phyloP scores from a whole-genome alignment of 139 green algal species.

The Closterium sp. region DNA sequence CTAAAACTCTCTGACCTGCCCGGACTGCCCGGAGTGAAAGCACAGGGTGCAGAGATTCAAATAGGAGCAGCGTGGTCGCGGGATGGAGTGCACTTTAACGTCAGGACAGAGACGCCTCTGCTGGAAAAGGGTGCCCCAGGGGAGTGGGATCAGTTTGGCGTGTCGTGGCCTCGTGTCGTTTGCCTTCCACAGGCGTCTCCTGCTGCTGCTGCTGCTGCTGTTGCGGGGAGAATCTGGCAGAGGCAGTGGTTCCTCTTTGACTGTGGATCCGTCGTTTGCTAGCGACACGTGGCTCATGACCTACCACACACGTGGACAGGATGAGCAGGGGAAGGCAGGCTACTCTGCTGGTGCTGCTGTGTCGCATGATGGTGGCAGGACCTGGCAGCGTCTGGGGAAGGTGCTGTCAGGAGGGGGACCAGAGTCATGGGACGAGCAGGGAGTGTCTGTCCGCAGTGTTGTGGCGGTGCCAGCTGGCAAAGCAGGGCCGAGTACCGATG shows the following conservation, averaged over 20 bases:
- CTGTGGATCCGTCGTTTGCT: background rate
- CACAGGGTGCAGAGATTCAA: background rate
- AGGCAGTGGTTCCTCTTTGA: background rate
- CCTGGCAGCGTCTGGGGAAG: conserved; percentile 22
- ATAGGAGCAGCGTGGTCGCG: background rate
- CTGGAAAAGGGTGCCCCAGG: background rate
- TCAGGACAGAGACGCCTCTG: background rate
- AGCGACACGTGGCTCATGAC: conserved; percentile 20
- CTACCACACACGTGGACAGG: conserved; percentile 20
- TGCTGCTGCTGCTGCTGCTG: background rate
- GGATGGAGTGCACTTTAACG: background rate
- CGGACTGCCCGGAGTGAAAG: background rate
- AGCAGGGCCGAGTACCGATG: too few relatives aligned
- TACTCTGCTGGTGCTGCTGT: conserved; percentile 7
- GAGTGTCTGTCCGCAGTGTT: conserved; percentile 25
- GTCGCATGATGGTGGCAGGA: background rate
- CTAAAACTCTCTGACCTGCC: background rate
- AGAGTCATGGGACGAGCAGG: conserved; percentile 20
- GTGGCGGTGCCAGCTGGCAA: background rate
- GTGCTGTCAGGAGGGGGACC: background rate
- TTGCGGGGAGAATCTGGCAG: background rate
- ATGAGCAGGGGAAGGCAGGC: background rate
- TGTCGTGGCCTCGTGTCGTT: conserved; percentile 13
- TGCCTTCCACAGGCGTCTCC: background rate
- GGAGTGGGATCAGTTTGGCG: conserved; percentile 17